Conservation (phyloP, 139 green algal genomes). For the Penium margaritaceum region DNA sequence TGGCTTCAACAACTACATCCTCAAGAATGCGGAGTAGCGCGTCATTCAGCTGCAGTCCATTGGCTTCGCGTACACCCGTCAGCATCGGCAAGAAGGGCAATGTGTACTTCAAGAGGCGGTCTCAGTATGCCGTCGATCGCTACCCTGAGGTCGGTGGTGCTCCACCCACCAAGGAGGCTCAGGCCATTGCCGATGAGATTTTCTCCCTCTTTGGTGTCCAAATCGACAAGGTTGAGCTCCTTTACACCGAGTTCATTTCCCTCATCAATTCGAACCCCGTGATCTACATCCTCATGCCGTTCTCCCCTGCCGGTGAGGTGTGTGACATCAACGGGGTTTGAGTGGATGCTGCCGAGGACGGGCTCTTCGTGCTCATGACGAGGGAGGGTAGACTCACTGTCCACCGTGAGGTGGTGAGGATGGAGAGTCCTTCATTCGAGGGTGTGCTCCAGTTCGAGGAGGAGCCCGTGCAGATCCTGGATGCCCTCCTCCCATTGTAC, state of each 20-base stretch:
- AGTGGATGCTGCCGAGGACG: constrained; percentile 89
- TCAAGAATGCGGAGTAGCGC: constrained; percentile 82
- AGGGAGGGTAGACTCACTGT: constrained; percentile 75
- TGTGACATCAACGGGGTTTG: constrained; percentile 90
- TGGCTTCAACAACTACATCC: constrained; percentile 95
- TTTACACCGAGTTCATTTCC: constrained; percentile 98
- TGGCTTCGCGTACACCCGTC: constrained; percentile 73
- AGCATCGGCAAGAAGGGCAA: constrained; percentile 84
- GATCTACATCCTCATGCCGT: constrained; percentile 89
- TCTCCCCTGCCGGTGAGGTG: constrained; percentile 82
- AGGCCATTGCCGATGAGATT: constrained; percentile 91
- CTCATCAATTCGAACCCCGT: constrained; percentile 80
- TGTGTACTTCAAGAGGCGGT: constrained; percentile 76
- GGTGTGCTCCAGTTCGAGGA: constrained; percentile 94
- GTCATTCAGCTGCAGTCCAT: constrained; percentile 69
- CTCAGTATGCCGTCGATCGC: constrained; percentile 48
- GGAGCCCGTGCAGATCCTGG: constrained; percentile 94
- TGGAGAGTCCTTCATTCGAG: constrained; percentile 66
- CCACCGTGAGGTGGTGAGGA: constrained; percentile 71
- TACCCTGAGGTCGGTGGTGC: constrained; percentile 68
- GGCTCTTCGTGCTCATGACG: constrained; percentile 90
- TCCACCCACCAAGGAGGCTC: constrained; percentile 91
- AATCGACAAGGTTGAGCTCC: constrained; percentile 92
- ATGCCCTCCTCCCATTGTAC: constrained; percentile 95
- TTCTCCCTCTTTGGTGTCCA: constrained; percentile 87